These are phyloP conservation scores for Citrus glauca DNA, from an alignment of 345 rosid genomes.

Conservation along the genomic window DNA sequence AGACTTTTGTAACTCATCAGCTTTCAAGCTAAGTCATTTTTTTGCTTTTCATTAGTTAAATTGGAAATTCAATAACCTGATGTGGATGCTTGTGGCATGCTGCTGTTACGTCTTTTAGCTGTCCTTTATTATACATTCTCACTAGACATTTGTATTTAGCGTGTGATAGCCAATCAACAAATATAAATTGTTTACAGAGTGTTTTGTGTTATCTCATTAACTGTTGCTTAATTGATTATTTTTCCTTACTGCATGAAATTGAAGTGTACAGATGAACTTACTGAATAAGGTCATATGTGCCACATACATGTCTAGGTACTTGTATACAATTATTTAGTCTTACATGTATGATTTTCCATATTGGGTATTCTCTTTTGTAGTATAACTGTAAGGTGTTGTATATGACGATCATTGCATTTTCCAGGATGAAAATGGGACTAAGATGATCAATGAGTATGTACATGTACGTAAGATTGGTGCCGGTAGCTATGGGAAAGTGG, in stretches of 20 bases:
- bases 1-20: background rate
- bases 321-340: background rate
- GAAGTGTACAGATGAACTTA: background rate
- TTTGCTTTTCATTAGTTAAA: background rate
- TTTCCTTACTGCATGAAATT: background rate
- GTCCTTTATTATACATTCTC: background rate
- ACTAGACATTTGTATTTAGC: background rate
- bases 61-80: background rate
- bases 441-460: constrained; percentile 87
- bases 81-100: background rate
- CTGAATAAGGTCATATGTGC: constrained; percentile 4
- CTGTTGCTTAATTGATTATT: background rate
- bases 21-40: background rate
- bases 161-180: background rate
- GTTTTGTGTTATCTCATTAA: background rate
- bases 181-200: background rate
- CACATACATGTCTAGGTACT: background rate
- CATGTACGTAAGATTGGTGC: constrained; percentile 80
- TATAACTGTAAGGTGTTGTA: background rate
- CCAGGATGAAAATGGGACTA: constrained; percentile 92
- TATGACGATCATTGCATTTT: constrained; percentile 9
- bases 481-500: constrained; percentile 99
- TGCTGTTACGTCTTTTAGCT: background rate
- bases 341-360: background rate
- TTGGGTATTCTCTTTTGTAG: background rate